These are phyloP conservation scores for Vanderwaltozyma verrucispora DNA, from an alignment of 805 yeast genomes.

Conservation along the genomic window DNA sequence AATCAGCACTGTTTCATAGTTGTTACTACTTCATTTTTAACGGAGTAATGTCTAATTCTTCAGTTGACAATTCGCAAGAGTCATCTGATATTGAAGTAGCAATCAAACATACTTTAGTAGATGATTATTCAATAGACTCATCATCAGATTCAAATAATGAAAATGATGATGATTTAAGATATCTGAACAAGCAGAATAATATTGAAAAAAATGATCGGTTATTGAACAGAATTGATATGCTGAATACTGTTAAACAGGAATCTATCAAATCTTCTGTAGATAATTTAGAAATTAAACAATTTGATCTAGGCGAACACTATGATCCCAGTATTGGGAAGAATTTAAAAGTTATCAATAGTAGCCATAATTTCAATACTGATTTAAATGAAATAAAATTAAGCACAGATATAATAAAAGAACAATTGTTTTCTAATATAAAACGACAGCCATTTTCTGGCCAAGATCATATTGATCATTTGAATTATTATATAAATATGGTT, in stretches of 20 bases:
- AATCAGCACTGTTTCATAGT: too few species aligned
- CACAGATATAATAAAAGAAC: too few species aligned
- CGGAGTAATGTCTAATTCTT: slow-evolving; percentile 1
- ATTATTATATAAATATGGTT: slow-evolving; percentile 11
- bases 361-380: background rate
- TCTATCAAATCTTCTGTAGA: too few species aligned
- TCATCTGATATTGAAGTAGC: background rate
- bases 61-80: slow-evolving; percentile 1
- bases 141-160: too few species aligned
- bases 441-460: too few species aligned
- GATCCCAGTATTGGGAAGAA: slow-evolving; percentile 10
- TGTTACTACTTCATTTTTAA: too few species aligned
- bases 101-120: background rate
- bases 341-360: slow-evolving; percentile 5
- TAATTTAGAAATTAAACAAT: slow-evolving; percentile 7
- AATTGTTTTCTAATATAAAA: too few species aligned
- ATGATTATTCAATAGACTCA: background rate
- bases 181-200: too few species aligned
- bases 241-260: too few species aligned
- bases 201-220: too few species aligned
- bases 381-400: background rate
- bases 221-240: too few species aligned
- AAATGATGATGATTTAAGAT: too few species aligned
- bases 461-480: background rate
- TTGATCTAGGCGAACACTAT: slow-evolving; percentile 14